Evolutionary conservation across 1,139 yeast species (phyloP).

Genomic region (Scheffersomyces segobiensis): DNA sequence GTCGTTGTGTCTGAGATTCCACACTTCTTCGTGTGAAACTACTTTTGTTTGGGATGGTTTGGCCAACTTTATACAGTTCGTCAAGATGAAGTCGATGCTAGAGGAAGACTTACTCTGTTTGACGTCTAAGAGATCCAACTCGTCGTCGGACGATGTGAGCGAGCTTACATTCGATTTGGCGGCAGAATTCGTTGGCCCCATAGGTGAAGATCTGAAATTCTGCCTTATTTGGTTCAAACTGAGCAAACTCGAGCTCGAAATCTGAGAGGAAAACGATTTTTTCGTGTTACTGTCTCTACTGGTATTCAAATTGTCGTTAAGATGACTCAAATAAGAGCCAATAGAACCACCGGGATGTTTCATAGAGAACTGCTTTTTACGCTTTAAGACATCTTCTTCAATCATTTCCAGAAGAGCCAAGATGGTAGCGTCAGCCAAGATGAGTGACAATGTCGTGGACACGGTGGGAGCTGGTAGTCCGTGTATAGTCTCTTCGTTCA

Average conservation of each 20-base stretch:
- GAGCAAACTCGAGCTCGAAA: constrained; percentile 30
- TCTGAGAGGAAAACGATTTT: constrained; percentile 11
- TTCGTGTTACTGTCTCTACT: background rate
- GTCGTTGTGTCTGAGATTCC: constrained; percentile 3
- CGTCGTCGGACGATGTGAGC: constrained; percentile 25
- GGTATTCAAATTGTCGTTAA: constrained; percentile 25
- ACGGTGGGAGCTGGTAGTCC: constrained; percentile 90
- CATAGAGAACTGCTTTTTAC: constrained; percentile 60
- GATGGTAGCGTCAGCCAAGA: constrained; percentile 77
- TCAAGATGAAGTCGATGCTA: constrained; percentile 3
- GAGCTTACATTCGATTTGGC: constrained; percentile 13
- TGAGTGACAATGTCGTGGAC: constrained; percentile 73
- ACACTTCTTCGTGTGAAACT: constrained; percentile 7
- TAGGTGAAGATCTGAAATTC: constrained; percentile 10
- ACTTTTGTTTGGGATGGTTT: constrained; percentile 9
- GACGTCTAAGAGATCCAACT: constrained; percentile 8
- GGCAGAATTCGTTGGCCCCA: constrained; percentile 3
- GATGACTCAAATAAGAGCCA: constrained; percentile 54
- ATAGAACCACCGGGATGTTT: constrained; percentile 93
- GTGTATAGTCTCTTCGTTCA: constrained; percentile 65
- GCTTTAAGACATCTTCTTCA: constrained; percentile 52
- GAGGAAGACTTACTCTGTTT: constrained; percentile 1
- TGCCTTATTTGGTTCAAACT: constrained; percentile 29
- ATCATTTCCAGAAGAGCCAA: constrained; percentile 71
- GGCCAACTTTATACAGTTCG: constrained; percentile 4